These are phyloP conservation scores for Cryphonectria naterciae DNA, from an alignment of 2,329 filamentous ascomycete species.

Conservation along the genomic window DNA sequence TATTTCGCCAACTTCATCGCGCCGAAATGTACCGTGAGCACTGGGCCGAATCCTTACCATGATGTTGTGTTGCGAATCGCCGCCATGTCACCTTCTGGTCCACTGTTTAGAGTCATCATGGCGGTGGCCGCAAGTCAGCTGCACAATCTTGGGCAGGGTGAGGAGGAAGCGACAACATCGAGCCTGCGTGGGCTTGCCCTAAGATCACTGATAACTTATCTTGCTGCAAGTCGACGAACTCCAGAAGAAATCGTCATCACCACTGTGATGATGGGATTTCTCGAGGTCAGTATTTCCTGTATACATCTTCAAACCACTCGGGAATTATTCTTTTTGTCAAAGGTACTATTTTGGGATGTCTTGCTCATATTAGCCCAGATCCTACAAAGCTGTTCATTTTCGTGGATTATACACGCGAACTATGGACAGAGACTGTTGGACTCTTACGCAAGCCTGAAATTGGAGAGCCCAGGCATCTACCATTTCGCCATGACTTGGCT, in stretches of 20 bases:
- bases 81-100: conserved; percentile 31
- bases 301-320: not conserved
- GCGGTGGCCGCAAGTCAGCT: conserved; percentile 37
- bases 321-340: not conserved
- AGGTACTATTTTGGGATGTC: not conserved
- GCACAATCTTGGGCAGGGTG: conserved; percentile 33
- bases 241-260: conserved; percentile 33
- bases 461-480: conserved; percentile 29
- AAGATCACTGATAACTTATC: conserved; percentile 27
- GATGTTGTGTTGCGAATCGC: conserved; percentile 36
- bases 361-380: conserved; percentile 30
- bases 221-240: conserved; percentile 20
- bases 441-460: conserved; percentile 30
- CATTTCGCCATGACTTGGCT: conserved; percentile 36
- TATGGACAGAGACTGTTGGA: conserved; percentile 30
- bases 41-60: conserved; percentile 35
- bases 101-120: conserved; percentile 37
- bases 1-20: conserved; percentile 36
- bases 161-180: conserved; percentile 31
- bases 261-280: conserved; percentile 35
- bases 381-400: conserved; percentile 34
- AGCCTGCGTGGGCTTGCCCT: conserved; percentile 33
- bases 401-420: conserved; percentile 36
- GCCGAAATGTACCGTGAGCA: conserved; percentile 34
- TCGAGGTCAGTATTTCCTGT: conserved; percentile 31